Percentiles rank a stretch among this genome's conserved stretches.
These are phyloP conservation scores for Liriodendron chinense DNA, from an alignment of 164 flowering plant genomes.

Conservation along the genomic window DNA sequence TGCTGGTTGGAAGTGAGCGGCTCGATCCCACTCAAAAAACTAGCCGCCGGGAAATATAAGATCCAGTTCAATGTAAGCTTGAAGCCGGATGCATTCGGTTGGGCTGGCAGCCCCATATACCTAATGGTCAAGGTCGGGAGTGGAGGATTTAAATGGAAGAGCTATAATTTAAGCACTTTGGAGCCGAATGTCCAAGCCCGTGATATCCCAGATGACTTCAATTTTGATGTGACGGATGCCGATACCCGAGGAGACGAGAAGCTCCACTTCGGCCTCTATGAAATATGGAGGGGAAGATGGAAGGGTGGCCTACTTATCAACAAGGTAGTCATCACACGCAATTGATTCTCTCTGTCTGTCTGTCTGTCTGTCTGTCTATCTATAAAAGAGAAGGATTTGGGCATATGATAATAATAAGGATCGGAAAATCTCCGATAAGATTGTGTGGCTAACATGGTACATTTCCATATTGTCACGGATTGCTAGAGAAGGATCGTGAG, in stretches of 20 bases:
- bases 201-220: conserved; percentile 8
- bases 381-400: too few relatives aligned
- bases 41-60: background rate
- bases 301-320: conserved; percentile 32
- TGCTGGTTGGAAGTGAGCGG: conserved; percentile 23
- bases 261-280: conserved; percentile 42
- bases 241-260: background rate
- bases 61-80: conserved; percentile 17
- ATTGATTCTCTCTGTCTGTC: too few relatives aligned
- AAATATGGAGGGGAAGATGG: conserved; percentile 45
- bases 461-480: too few relatives aligned
- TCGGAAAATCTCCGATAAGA: too few relatives aligned
- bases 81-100: conserved; percentile 31
- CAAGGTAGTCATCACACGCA: conserved; percentile 1
- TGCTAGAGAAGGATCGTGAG: too few relatives aligned
- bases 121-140: conserved; percentile 32
- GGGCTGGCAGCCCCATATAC: conserved; percentile 21
- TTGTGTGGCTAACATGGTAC: too few relatives aligned
- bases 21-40: background rate
- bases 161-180: background rate
- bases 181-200: too few relatives aligned
- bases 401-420: too few relatives aligned
- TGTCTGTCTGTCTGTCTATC: background rate
- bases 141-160: conserved; percentile 17
- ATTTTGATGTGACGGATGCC: background rate